A percentile compares a stretch with the other conserved stretches of the same genome.
phyloP scores from a whole-genome alignment of 1,139 yeast genomes.

The Nakaseomyces delphensis region DNA sequence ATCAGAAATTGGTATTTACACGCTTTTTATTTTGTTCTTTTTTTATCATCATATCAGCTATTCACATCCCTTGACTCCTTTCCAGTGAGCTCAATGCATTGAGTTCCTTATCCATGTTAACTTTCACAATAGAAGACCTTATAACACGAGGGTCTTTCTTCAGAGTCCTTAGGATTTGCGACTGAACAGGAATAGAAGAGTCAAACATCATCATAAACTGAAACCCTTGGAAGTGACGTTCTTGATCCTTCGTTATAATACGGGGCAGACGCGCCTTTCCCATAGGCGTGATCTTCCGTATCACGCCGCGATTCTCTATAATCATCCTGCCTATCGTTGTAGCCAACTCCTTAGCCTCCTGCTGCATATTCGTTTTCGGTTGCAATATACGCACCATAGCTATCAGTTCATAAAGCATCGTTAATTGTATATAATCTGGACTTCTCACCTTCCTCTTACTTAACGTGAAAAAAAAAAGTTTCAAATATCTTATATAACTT shows the following conservation, averaged over 20 bases:
- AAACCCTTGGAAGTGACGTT: constrained; percentile 81
- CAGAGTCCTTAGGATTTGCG: constrained; percentile 71
- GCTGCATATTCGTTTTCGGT: constrained; percentile 40
- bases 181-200: constrained; percentile 75
- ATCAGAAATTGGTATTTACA: too few species aligned
- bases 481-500: too few species aligned
- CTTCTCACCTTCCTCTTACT: too few species aligned
- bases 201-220: constrained; percentile 84
- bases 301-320: constrained; percentile 83
- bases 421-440: background rate
- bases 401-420: constrained; percentile 81
- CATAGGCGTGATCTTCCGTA: constrained; percentile 70
- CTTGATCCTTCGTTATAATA: constrained; percentile 77
- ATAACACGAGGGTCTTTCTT: constrained; percentile 85
- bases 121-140: constrained; percentile 64
- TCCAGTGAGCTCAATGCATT: constrained; percentile 45
- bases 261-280: constrained; percentile 76
- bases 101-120: constrained; percentile 47
- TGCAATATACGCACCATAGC: constrained; percentile 78
- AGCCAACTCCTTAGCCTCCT: constrained; percentile 59
- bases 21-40: too few species aligned
- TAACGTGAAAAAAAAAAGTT: too few species aligned
- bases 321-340: constrained; percentile 76
- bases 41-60: too few species aligned
- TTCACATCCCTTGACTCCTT: constrained; percentile 30